These are phyloP conservation scores for Detonula confervacea DNA, from an alignment of 352 stramenopile genomes.

Conservation along the genomic window DNA sequence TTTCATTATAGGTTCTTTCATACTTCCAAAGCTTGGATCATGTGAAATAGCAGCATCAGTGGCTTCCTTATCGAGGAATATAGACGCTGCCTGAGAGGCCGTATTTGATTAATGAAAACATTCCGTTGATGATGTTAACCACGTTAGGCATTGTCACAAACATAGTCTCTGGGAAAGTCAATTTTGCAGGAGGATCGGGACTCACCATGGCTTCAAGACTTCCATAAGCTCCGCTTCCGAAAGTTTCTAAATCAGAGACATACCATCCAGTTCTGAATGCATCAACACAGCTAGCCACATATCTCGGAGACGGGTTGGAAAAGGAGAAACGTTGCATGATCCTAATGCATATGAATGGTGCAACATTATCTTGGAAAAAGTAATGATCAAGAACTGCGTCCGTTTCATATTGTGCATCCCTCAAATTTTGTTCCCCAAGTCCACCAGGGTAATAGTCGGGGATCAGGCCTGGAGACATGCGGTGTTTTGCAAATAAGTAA, in stretches of 20 bases:
- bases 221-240: constrained; percentile 73
- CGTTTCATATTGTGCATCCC: constrained; percentile 73
- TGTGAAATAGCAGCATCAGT: constrained; percentile 42
- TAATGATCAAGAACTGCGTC: constrained; percentile 78
- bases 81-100: constrained; percentile 41
- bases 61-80: constrained; percentile 79
- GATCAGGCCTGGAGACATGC: constrained; percentile 4
- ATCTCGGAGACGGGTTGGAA: constrained; percentile 73
- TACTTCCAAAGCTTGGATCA: constrained; percentile 60
- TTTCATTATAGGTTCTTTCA: constrained; percentile 70
- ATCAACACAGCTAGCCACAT: constrained; percentile 57
- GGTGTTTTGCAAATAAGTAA: no score
- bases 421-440: constrained; percentile 41
- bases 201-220: constrained; percentile 63
- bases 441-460: constrained; percentile 9
- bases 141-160: constrained; percentile 67
- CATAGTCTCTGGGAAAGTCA: constrained; percentile 63
- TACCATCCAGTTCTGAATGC: constrained; percentile 68
- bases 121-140: not conserved
- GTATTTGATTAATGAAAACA: not conserved
- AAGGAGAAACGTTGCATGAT: constrained; percentile 71
- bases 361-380: constrained; percentile 73
- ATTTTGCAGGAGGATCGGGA: constrained; percentile 13
- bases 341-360: constrained; percentile 65
- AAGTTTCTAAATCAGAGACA: constrained; percentile 32